These are phyloP conservation scores for Hymenoscyphus scutula DNA, from an alignment of 2,329 filamentous ascomycete genomes.

Conservation along the genomic window DNA sequence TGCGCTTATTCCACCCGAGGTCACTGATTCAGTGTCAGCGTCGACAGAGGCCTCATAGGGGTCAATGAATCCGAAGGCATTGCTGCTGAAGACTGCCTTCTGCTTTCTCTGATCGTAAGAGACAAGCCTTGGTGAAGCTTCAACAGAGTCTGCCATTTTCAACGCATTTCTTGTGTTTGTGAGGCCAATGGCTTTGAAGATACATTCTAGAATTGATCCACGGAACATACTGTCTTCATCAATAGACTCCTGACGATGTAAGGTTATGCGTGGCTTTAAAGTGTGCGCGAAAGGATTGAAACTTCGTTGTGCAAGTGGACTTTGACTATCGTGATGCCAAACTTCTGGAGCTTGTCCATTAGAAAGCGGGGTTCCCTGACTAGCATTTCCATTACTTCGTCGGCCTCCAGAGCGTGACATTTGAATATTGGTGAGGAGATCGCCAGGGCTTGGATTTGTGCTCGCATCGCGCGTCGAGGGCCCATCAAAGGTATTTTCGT, in stretches of 20 bases:
- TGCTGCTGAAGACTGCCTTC: constrained; percentile 73
- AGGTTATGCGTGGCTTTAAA: constrained; percentile 45
- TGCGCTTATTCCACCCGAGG: constrained; percentile 64
- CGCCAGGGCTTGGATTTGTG: constrained; percentile 64
- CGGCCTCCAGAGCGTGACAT: constrained; percentile 60
- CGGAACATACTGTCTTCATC: constrained; percentile 89
- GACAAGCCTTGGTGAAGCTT: constrained; percentile 79
- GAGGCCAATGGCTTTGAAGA: constrained; percentile 90
- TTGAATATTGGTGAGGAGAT: constrained; percentile 77
- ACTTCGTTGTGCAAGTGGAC: constrained; percentile 43
- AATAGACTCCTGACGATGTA: constrained; percentile 74
- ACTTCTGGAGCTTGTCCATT: constrained; percentile 35
- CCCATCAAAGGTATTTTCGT: constrained; percentile 35
- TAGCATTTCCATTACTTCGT: constrained; percentile 27
- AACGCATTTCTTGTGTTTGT: constrained; percentile 64
- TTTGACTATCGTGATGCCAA: constrained; percentile 34
- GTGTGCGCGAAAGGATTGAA: constrained; percentile 58
- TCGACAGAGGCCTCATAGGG: constrained; percentile 75
- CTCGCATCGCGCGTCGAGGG: constrained; percentile 35
- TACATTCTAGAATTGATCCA: constrained; percentile 87
- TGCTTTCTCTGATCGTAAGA: constrained; percentile 80
- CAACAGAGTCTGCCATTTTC: constrained; percentile 70
- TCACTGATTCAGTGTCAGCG: constrained; percentile 82
- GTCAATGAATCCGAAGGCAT: constrained; percentile 90
- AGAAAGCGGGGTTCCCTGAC: constrained; percentile 17